phyloP scores from a whole-genome alignment of 495 filamentous ascomycete genomes.

The Penicillium pancosmium region DNA sequence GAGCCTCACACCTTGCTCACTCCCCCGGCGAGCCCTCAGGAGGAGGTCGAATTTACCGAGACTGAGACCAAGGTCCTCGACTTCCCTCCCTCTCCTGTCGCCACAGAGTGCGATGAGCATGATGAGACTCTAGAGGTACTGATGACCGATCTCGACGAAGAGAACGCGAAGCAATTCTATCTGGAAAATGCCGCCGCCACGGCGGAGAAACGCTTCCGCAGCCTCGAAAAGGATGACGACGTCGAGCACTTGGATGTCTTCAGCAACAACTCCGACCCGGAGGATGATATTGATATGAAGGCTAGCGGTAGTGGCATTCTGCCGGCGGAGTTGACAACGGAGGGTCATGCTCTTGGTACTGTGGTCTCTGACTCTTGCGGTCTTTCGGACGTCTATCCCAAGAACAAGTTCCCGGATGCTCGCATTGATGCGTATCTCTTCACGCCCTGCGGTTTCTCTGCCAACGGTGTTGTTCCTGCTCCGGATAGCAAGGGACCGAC shows the following conservation, averaged over 20 bases:
- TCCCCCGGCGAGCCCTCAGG: constrained; percentile 76
- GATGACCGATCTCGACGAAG: constrained; percentile 95
- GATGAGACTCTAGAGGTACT: constrained; percentile 97
- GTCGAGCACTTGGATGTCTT: constrained; percentile 73
- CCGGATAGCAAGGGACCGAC: constrained; percentile 64
- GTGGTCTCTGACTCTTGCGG: constrained; percentile 92
- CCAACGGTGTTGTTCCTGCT: constrained; percentile 93
- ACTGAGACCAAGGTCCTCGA: constrained; percentile 73
- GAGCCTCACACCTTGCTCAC: constrained; percentile 79
- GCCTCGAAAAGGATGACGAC: constrained; percentile 48
- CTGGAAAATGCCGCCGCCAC: constrained; percentile 88
- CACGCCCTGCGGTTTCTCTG: constrained; percentile 95
- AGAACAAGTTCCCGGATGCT: constrained; percentile 84
- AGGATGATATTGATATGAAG: constrained; percentile 57
- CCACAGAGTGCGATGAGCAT: constrained; percentile 47
- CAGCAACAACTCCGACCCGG: constrained; percentile 72
- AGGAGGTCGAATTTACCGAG: constrained; percentile 45
- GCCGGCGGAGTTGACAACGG: constrained; percentile 78
- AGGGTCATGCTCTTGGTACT: constrained; percentile 91
- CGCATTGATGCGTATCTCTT: constrained; percentile 96
- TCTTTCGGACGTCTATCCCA: constrained; percentile 86
- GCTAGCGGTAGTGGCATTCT: constrained; percentile 58
- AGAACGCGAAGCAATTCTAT: constrained; percentile 96
- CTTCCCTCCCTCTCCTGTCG: constrained; percentile 41
- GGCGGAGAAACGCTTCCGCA: constrained; percentile 75